phyloP scores from a whole-genome alignment of 2,329 filamentous ascomycete genomes.

The Penicillium sp. region DNA sequence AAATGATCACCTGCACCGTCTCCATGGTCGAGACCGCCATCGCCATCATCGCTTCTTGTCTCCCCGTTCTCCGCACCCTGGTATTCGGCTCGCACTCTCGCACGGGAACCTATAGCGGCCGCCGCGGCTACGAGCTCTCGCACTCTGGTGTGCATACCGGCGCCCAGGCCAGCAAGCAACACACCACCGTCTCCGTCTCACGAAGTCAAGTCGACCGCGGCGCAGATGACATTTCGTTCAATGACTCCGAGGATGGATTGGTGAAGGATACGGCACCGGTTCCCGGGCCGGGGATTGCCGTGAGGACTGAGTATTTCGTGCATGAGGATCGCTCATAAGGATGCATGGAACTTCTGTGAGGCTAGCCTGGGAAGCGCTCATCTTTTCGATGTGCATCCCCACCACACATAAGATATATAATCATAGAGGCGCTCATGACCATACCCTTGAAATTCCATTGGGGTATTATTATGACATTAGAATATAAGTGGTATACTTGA shows the following conservation, averaged over 20 bases:
- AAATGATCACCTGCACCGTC: slow-evolving; percentile 29
- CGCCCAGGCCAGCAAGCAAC: background rate
- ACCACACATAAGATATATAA: background rate
- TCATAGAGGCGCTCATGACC: background rate
- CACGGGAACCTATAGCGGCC: slow-evolving; percentile 20
- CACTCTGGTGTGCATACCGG: slow-evolving; percentile 10
- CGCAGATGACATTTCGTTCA: slow-evolving; percentile 13
- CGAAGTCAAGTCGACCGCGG: slow-evolving; percentile 1
- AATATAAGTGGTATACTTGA: background rate
- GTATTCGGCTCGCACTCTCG: slow-evolving; percentile 27
- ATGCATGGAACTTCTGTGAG: background rate
- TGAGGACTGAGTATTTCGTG: slow-evolving; percentile 20
- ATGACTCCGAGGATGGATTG: slow-evolving; percentile 23
- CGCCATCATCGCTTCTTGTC: slow-evolving; percentile 22
- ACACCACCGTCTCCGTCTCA: slow-evolving; percentile 16
- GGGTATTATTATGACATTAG: background rate
- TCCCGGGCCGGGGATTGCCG: slow-evolving; percentile 17
- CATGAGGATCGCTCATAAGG: background rate
- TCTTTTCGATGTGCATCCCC: background rate
- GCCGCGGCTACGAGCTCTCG: slow-evolving; percentile 22
- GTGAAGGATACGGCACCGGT: slow-evolving; percentile 9
- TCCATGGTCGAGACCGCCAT: slow-evolving; percentile 27
- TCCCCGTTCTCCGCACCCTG: slow-evolving; percentile 22
- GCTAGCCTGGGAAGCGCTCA: background rate
- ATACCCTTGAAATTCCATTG: background rate